Evolutionary conservation across 169 alveolate species (phyloP).

Genomic region (Plasmodium billcollinsi): DNA sequence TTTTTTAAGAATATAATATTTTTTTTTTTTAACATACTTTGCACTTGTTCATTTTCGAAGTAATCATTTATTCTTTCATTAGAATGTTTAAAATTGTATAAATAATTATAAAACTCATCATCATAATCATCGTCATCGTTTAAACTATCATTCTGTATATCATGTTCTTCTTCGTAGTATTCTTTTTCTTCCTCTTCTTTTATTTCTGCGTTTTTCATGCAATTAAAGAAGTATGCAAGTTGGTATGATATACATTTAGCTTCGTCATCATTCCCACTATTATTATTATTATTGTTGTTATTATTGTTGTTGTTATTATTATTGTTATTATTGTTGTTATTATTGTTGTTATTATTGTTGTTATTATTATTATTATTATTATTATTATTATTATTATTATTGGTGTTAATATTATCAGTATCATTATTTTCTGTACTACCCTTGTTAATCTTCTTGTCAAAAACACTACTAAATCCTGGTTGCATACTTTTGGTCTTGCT

Average conservation of each 20-base stretch:
- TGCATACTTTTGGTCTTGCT: neutral
- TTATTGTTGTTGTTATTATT: no score
- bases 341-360: no score
- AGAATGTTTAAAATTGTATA: conserved; percentile 15
- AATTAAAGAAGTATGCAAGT: neutral
- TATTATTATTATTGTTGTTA: no score
- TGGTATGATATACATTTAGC: no score
- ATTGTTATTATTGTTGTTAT: no score
- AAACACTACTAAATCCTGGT: neutral
- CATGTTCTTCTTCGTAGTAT: neutral
- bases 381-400: neutral
- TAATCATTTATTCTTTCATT: conserved; percentile 1
- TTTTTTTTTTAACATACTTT: conserved; percentile 32
- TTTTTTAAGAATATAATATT: conserved; percentile 56
- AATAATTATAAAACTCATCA: conserved; percentile 36
- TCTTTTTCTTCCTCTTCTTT: conserved; percentile 35
- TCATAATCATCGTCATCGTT: neutral
- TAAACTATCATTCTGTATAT: no score
- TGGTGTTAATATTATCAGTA: neutral
- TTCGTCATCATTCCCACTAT: no score
- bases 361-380: no score
- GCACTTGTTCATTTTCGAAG: conserved; percentile 7
- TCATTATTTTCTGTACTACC: neutral
- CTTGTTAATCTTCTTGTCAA: neutral
- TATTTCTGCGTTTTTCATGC: conserved; percentile 5